phyloP scores from a whole-genome alignment of 352 stramenopile genomes.

The Blastocystis hominis region DNA sequence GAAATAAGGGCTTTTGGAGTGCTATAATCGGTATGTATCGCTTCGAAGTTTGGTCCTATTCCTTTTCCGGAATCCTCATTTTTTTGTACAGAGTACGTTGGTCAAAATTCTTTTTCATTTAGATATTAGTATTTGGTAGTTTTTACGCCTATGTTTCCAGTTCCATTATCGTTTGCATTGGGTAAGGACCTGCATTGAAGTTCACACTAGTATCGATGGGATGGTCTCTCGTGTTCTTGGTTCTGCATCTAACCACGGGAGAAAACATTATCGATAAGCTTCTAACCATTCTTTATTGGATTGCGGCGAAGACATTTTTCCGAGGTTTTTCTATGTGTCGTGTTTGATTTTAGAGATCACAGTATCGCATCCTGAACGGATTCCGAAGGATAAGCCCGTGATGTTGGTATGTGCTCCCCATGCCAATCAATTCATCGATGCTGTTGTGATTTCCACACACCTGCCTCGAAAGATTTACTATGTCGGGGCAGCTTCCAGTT shows the following conservation, averaged over 20 bases:
- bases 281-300: constrained; percentile 23
- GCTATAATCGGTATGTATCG: neutral
- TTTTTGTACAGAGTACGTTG: constrained; percentile 4
- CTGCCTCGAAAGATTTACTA: constrained; percentile 54
- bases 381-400: constrained; percentile 54
- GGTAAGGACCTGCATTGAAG: neutral
- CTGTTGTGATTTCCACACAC: constrained; percentile 52
- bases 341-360: constrained; percentile 37
- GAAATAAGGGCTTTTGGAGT: neutral
- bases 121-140: neutral
- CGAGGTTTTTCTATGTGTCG: neutral
- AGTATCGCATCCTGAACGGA: constrained; percentile 24
- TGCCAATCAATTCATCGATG: constrained; percentile 56
- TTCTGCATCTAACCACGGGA: constrained; percentile 41
- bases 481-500: constrained; percentile 48
- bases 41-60: neutral
- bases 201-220: neutral
- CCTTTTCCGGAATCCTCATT: constrained; percentile 3
- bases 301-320: constrained; percentile 51
- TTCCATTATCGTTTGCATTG: constrained; percentile 3
- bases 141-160: neutral
- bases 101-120: neutral
- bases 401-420: constrained; percentile 56
- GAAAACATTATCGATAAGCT: constrained; percentile 55
- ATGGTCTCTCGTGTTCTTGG: constrained; percentile 42